phyloP scores from a whole-genome alignment of 2,329 filamentous ascomycete species.

The Aspergillus sclerotialis region DNA sequence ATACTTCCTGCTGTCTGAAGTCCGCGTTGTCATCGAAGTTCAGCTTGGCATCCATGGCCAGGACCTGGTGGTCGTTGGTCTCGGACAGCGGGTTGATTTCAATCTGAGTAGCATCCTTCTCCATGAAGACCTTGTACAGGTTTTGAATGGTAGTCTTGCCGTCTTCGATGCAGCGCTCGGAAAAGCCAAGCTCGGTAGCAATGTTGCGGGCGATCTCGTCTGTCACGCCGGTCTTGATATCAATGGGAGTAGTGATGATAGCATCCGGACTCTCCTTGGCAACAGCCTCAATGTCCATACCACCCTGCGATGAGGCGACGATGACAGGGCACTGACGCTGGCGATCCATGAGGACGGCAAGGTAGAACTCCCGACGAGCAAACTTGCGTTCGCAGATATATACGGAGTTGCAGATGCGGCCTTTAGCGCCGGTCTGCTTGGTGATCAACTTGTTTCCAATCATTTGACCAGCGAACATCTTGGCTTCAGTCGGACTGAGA shows the following conservation, averaged over 20 bases:
- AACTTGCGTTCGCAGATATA: constrained; percentile 99
- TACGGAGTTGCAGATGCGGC: constrained; percentile 92
- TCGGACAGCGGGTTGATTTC: constrained; percentile 99
- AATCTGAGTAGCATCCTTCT: constrained; percentile 98
- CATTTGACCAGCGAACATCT: constrained; percentile 99
- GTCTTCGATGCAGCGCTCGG: constrained; percentile 92
- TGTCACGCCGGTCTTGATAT: constrained; percentile 92
- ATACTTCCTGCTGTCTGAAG: constrained; percentile 95
- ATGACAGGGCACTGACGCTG: constrained; percentile 86
- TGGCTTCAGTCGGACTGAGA: constrained; percentile 70
- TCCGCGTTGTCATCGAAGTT: constrained; percentile 98
- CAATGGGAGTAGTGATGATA: constrained; percentile 86
- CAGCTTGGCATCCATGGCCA: constrained; percentile 99
- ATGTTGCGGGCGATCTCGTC: constrained; percentile 90
- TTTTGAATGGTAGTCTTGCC: constrained; percentile 97
- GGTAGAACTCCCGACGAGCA: constrained; percentile 96
- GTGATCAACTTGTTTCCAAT: constrained; percentile 99
- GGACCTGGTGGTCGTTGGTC: constrained; percentile 94
- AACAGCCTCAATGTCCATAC: constrained; percentile 98
- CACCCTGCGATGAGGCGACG: constrained; percentile 94
- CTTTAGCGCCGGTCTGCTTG: constrained; percentile 93
- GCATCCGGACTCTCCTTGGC: constrained; percentile 96
- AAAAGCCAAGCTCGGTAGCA: constrained; percentile 89
- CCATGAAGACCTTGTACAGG: constrained; percentile 96
- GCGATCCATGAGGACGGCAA: constrained; percentile 97